A percentile compares a stretch with the other conserved stretches of the same genome.
phyloP scores from a whole-genome alignment of 2,329 filamentous ascomycete genomes.

The Aureobasidium sp. region DNA sequence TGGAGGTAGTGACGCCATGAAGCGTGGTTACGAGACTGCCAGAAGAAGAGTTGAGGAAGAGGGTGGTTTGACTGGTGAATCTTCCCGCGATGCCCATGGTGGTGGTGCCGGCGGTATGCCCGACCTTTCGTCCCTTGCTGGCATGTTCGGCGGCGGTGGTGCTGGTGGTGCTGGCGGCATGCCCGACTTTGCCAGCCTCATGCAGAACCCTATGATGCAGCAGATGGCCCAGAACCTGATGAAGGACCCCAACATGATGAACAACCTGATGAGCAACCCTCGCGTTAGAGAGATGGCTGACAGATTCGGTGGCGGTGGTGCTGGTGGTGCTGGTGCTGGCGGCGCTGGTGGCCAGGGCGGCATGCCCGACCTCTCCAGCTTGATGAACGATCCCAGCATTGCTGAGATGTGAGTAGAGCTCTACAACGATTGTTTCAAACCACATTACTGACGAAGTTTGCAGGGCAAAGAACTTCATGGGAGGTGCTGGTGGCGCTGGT shows the following conservation, averaged over 20 bases:
- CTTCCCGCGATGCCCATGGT: constrained; percentile 24
- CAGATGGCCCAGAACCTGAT: constrained; percentile 96
- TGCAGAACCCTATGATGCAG: constrained; percentile 98
- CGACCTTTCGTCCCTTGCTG: constrained; percentile 31
- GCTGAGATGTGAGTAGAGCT: constrained; percentile 72
- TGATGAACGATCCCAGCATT: constrained; percentile 91
- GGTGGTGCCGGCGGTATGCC: constrained; percentile 34
- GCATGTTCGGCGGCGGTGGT: constrained; percentile 36
- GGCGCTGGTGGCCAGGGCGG: constrained; percentile 48
- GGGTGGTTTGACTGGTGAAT: constrained; percentile 35
- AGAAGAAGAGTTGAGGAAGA: constrained; percentile 80
- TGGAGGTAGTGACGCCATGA: constrained; percentile 94
- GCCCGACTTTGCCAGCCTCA: constrained; percentile 78
- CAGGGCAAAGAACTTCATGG: constrained; percentile 63
- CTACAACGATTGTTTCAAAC: neutral
- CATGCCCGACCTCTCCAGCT: constrained; percentile 74
- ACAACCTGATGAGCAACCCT: constrained; percentile 90
- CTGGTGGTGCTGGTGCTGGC: constrained; percentile 17
- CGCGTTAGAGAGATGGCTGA: constrained; percentile 79
- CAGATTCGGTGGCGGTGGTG: constrained; percentile 53
- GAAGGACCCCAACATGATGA: constrained; percentile 91
- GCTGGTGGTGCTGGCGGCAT: constrained; percentile 62
- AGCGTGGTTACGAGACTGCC: constrained; percentile 91
- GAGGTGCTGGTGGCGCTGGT: constrained; percentile 45
- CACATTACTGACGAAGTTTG: constrained; percentile 15